Base-by-base conservation (phyloP, 495 filamentous ascomycete genomes). In the Lindgomyces ingoldianus region DNA sequence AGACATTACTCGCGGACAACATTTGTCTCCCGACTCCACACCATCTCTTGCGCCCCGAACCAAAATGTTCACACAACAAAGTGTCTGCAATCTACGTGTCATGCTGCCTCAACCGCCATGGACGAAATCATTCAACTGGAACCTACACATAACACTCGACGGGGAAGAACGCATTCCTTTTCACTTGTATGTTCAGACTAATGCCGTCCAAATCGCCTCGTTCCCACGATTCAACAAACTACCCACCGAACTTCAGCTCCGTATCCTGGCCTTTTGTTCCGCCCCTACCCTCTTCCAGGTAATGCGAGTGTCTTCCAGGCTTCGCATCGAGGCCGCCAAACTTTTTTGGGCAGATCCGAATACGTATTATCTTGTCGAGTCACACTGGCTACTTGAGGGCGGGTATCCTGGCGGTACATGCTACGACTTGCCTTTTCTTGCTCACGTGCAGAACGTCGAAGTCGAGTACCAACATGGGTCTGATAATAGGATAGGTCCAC, bases 221-320 rank as follows among this genome's bases (percentile, higher is more conserved):
- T 45, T 50, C 6, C 33, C 57, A 29, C 45, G 41, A 33, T 60
- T 60, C 33, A 33, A 19, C 30, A 33, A 18, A 26, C 57, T 60
- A 2, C 57, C 57, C 14, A 30, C 22, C 12, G 57, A 60, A 27
- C 57, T 60, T 44, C 57, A 51, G 47, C 57, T 51, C 29, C 26
- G 27, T 22, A 60, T 60, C 21, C 29, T 60, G 2, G 19, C 25
- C 18, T 60, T 42, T 29, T 60, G 57, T 24, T 25, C 26, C n/a
- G n/a, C 46, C 52, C 18, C 33, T n/a, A 60, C 46, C 14, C 57
- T 60, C 29, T 60, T 51, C 33, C 57, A 52, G 57, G 11, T 60
- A 2, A 51, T 60, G 57, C 57, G 21, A n/a, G 29, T 36, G 46
- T 60, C 53, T 2, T 42, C 46, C n/a, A 26, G 18, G 9, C 18